Conservation (phyloP, 345 rosid species). For the Eutrema yunnanense region DNA sequence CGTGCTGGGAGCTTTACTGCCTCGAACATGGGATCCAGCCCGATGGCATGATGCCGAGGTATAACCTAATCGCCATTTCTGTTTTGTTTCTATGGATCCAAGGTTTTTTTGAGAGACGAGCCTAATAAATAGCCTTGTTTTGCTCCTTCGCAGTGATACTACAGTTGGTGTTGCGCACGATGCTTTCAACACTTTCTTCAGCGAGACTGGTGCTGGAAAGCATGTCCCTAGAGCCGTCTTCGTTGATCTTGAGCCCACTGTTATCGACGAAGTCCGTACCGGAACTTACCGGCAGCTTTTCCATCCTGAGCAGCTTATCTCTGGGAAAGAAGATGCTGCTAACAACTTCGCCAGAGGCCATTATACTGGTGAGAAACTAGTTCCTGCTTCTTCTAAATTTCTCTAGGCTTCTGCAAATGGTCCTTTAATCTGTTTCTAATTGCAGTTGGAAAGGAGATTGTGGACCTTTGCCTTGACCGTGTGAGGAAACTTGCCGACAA, state of each 20-base stretch:
- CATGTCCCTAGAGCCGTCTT: constrained; percentile 27
- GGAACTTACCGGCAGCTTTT: constrained; percentile 55
- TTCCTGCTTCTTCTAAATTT: background rate
- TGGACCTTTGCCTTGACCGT: constrained; percentile 58
- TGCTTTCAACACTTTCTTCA: constrained; percentile 28
- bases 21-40: constrained; percentile 61
- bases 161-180: constrained; percentile 27
- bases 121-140: background rate
- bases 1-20: constrained; percentile 49
- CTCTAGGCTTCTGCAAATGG: background rate
- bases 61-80: background rate
- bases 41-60: constrained; percentile 66
- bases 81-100: background rate
- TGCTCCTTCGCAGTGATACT: constrained; percentile 1
- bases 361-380: constrained; percentile 38
- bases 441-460: constrained; percentile 63
- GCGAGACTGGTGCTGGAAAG: constrained; percentile 30
- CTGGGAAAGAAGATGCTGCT: constrained; percentile 71
- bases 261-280: constrained; percentile 27
- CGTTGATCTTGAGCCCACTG: constrained; percentile 30
- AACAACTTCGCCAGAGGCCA: constrained; percentile 72
- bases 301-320: constrained; percentile 69
- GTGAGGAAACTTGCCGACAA: constrained; percentile 57
- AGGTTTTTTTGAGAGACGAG: constrained; percentile 6
- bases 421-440: background rate